A percentile compares a stretch with the other conserved stretches of the same genome.
These are phyloP conservation scores for Peribolospora baueri DNA, from an alignment of 768 basidiomycete genomes.

Conservation along the genomic window DNA sequence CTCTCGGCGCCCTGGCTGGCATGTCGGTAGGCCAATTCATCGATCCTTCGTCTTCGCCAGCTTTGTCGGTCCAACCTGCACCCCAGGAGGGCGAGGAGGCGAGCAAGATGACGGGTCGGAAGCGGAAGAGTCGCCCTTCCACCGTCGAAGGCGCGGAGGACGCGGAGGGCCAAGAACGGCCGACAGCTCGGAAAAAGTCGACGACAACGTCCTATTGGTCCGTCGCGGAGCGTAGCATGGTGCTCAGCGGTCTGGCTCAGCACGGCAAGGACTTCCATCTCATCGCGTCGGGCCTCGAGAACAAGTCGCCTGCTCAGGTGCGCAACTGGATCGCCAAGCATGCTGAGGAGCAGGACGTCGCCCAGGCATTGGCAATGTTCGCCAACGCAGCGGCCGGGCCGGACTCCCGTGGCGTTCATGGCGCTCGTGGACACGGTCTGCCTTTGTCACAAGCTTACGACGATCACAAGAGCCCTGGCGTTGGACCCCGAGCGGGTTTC, in stretches of 20 bases:
- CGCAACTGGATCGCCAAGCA: constrained; percentile 9
- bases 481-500: too few relatives aligned
- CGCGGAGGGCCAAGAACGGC: background rate
- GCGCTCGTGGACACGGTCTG: too few relatives aligned
- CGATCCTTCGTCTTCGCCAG: background rate
- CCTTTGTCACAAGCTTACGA: too few relatives aligned
- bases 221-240: constrained; percentile 36
- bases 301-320: constrained; percentile 21
- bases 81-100: background rate
- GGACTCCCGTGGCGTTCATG: too few relatives aligned
- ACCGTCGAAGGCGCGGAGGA: background rate
- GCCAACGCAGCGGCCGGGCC: too few relatives aligned
- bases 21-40: constrained; percentile 1
- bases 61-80: background rate
- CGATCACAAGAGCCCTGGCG: too few relatives aligned
- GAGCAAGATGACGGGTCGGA: background rate
- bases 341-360: too few relatives aligned
- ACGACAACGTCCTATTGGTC: constrained; percentile 32
- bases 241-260: constrained; percentile 33
- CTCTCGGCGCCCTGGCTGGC: constrained; percentile 9
- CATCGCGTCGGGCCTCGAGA: constrained; percentile 41
- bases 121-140: background rate
- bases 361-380: too few relatives aligned
- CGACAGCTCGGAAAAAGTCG: constrained; percentile 1
- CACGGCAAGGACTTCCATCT: constrained; percentile 43